These are phyloP conservation scores for Penicillium maclennaniae DNA, from an alignment of 495 filamentous ascomycete species.

Conservation along the genomic window DNA sequence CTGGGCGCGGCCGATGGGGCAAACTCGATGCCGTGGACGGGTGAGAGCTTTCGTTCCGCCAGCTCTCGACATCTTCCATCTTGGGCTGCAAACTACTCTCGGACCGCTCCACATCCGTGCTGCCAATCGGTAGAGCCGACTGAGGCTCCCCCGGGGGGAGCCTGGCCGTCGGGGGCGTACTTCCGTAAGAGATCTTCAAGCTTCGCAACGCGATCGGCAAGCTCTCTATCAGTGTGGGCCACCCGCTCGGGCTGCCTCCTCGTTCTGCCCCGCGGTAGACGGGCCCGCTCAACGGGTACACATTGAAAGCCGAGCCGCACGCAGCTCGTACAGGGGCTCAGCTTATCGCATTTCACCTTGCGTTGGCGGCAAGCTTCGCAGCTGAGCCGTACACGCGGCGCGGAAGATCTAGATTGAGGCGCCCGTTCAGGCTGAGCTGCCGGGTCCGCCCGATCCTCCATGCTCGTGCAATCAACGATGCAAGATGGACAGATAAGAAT, in stretches of 20 bases:
- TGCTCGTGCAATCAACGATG: neutral
- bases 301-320: conserved; percentile 58
- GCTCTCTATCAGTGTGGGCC: conserved; percentile 17
- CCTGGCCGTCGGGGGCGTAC: conserved; percentile 16
- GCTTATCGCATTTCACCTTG: conserved; percentile 79
- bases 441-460: conserved; percentile 14
- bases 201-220: conserved; percentile 26
- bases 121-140: neutral
- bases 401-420: conserved; percentile 18
- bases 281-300: conserved; percentile 39
- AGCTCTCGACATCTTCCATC: conserved; percentile 6
- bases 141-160: neutral
- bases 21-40: neutral
- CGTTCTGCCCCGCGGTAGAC: conserved; percentile 41
- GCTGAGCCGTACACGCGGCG: conserved; percentile 28
- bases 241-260: conserved; percentile 26
- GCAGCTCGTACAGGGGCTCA: conserved; percentile 69
- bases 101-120: neutral
- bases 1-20: conserved; percentile 15
- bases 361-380: conserved; percentile 60
- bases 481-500: neutral
- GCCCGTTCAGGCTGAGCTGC: conserved; percentile 8
- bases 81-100: conserved; percentile 7
- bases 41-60: conserved; percentile 6
- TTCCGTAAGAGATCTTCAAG: conserved; percentile 27